Conservation (phyloP, 148 eudicot species). For the Rhododendron ferrugineum region DNA sequence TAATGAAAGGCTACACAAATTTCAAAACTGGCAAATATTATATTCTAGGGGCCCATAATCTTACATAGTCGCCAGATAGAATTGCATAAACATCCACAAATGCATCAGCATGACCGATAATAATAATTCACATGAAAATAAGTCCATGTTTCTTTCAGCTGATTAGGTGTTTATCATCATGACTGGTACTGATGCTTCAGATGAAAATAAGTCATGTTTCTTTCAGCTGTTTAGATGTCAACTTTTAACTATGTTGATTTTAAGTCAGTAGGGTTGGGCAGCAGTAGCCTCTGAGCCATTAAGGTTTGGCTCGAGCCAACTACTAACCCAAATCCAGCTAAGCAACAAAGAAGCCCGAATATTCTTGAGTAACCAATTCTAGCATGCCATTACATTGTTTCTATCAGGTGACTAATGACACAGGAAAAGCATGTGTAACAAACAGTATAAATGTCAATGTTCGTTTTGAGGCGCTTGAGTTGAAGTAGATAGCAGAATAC, state of each 20-base stretch:
- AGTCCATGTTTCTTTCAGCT: background rate
- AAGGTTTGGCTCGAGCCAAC: background rate
- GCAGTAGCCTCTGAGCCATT: background rate
- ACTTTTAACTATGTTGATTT: background rate
- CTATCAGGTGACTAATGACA: background rate
- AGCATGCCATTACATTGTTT: background rate
- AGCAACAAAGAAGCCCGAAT: background rate
- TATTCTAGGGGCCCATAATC: background rate
- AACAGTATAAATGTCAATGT: background rate
- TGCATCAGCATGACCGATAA: background rate
- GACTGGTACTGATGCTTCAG: background rate
- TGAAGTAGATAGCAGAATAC: conserved; percentile 16
- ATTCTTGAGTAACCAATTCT: background rate
- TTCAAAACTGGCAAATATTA: background rate
- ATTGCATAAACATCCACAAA: background rate
- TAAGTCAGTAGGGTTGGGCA: background rate
- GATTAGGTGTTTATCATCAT: background rate
- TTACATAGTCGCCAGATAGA: background rate
- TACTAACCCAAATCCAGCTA: background rate
- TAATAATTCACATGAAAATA: background rate
- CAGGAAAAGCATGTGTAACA: background rate
- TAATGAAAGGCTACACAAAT: background rate
- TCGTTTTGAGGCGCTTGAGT: background rate
- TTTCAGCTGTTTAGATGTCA: background rate
- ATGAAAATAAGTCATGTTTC: background rate